Conservation (phyloP, 352 stramenopile genomes). For the Phytophthora macrochlamydospora region DNA sequence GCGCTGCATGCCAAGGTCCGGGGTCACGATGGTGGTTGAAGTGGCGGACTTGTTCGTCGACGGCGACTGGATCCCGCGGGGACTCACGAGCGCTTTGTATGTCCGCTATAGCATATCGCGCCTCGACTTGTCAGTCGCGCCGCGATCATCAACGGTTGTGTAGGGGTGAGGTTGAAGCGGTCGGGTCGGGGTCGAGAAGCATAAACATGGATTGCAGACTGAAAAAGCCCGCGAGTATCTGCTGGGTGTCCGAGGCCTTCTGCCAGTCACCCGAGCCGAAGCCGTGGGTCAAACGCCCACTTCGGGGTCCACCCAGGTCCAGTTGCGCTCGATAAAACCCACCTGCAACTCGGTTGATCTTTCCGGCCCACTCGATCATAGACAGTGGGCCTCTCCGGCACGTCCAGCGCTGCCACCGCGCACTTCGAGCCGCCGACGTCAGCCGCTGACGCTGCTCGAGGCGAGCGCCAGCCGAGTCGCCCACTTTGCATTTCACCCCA, state of each 20-base stretch:
- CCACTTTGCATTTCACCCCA: conserved; percentile 42
- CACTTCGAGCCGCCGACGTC: background rate
- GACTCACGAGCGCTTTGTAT: background rate
- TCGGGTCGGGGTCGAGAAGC: background rate
- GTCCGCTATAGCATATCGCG: background rate
- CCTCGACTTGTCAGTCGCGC: conserved; percentile 2
- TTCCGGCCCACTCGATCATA: conserved; percentile 11
- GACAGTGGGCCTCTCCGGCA: conserved; percentile 12
- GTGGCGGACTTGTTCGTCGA: conserved; percentile 1
- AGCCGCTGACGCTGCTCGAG: conserved; percentile 8
- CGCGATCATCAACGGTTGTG: conserved; percentile 35
- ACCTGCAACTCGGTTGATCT: background rate
- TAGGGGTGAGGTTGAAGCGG: conserved; percentile 42
- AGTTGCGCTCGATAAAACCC: background rate
- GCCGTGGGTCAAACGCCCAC: background rate
- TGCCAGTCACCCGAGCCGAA: too few relatives aligned
- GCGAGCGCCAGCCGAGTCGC: conserved; percentile 1
- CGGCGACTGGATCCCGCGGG: conserved; percentile 8
- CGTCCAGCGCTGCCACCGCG: background rate
- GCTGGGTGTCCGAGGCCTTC: background rate
- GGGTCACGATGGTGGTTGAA: conserved; percentile 30
- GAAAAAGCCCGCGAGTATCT: background rate
- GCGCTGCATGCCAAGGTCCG: background rate
- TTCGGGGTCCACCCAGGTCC: background rate
- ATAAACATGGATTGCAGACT: conserved; percentile 10